Evolutionary conservation across 1,284 basidiomycete genomes (phyloP), one percentile per base, ranked within the genome.

Genomic region (Cutaneotrichosporon arboriforme): DNA sequence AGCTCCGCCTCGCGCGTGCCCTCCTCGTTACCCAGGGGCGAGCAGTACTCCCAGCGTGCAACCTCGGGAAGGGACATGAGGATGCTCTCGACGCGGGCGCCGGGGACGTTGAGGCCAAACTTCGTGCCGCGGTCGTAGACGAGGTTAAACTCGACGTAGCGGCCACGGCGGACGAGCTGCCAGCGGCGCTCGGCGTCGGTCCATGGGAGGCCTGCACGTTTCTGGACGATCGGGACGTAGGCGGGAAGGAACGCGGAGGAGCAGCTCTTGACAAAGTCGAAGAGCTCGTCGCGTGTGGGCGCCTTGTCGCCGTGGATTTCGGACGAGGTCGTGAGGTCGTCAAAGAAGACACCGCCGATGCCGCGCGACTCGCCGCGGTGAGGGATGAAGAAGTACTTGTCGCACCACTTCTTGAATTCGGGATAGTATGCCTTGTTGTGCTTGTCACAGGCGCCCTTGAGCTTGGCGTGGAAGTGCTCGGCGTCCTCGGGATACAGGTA

Each of bases 321-420:
- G 10, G 68, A 69, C 1, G 57, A 46, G n/a, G 67, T 58, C 2
- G 74, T 74, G 14, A 96, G 81, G 73, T 96, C 90, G 74, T 98
- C 94, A 70, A 97, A 96, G 79, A 98, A 98, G 59, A 99, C 80
- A 1, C 96, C 96, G 20, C 96, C 96, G 37, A 99, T 77, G 3
- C 96, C 96, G 21, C 94, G 84, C 1, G 83, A 77, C 77, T 98
- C 94, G 31, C 79, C 77, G n/a, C 94, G 84, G 70, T 98, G 94
- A n/a, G 88, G 81, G 65, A 97, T 86, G 76, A 80, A 86, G 75
- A 99, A 98, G 78, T 99, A 99, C 69, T 90, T 84, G 77, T 98
- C 96, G 78, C 94, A 97, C 91, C 92, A 97, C 63, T 82, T 81
- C 74, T 98, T 98, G 82, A 93, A 92, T 1, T 79, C 76, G 4